These are phyloP conservation scores for Kregervanrija delftensis DNA, from an alignment of 805 yeast species.

Conservation along the genomic window DNA sequence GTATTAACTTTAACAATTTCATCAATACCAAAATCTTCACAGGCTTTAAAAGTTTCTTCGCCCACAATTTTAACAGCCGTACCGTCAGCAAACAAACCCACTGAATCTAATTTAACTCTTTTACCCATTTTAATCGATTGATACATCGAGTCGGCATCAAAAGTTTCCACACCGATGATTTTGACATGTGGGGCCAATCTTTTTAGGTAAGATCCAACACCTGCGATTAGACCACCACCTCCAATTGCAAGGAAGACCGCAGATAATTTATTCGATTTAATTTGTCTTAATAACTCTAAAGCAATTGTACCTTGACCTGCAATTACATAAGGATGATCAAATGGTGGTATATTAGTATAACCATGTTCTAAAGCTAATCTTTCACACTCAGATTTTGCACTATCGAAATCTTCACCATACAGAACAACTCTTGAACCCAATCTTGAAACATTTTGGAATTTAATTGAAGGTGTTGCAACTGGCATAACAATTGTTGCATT, in stretches of 20 bases:
- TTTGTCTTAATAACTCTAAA: constrained; percentile 84
- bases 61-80: constrained; percentile 92
- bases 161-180: constrained; percentile 92
- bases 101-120: constrained; percentile 54
- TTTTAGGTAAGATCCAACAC: constrained; percentile 83
- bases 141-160: constrained; percentile 89
- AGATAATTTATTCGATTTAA: constrained; percentile 63
- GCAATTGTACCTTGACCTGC: constrained; percentile 99
- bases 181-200: constrained; percentile 97
- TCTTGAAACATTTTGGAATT: constrained; percentile 84
- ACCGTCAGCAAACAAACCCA: constrained; percentile 98
- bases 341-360: constrained; percentile 91
- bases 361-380: constrained; percentile 64
- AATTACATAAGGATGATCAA: constrained; percentile 94
- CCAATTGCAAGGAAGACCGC: constrained; percentile 94
- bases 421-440: constrained; percentile 92
- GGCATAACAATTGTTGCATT: constrained; percentile 99
- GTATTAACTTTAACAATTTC: constrained; percentile 64
- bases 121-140: constrained; percentile 55
- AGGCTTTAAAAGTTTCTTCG: constrained; percentile 81
- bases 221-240: constrained; percentile 95
- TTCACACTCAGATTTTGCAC: constrained; percentile 87
- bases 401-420: constrained; percentile 89
- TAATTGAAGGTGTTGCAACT: constrained; percentile 90
- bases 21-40: constrained; percentile 68